A percentile compares a stretch with the other conserved stretches of the same genome.
Conservation (phyloP, 2,329 filamentous ascomycete genomes). For the Lachnellula arida region DNA sequence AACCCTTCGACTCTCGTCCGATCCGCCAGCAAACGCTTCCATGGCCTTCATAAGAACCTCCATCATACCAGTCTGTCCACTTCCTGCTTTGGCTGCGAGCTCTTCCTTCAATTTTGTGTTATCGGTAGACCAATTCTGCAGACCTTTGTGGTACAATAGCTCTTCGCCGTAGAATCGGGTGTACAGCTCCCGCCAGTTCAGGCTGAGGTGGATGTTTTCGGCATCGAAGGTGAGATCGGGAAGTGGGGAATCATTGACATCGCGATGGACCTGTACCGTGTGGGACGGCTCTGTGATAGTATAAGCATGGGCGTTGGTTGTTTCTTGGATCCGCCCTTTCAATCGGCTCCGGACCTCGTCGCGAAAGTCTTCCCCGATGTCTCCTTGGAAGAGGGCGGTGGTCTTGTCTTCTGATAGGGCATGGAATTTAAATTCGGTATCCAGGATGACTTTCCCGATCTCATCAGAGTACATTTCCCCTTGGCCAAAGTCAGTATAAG, state of each 20-base stretch:
- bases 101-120: conserved; percentile 2
- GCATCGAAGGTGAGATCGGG: conserved; percentile 5
- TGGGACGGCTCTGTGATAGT: conserved; percentile 1
- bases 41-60: conserved; percentile 4
- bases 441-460: background rate
- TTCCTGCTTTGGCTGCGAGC: conserved; percentile 2
- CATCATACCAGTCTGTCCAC: conserved; percentile 6
- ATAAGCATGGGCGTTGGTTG: background rate
- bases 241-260: conserved; percentile 12
- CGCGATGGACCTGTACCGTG: conserved; percentile 10
- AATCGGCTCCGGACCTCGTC: background rate
- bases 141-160: conserved; percentile 1
- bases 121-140: background rate
- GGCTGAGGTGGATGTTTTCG: conserved; percentile 2
- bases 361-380: background rate
- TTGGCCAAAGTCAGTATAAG: background rate
- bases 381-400: background rate
- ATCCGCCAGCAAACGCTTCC: conserved; percentile 2
- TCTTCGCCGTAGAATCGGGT: conserved; percentile 12
- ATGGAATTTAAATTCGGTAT: background rate
- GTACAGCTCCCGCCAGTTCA: conserved; percentile 10
- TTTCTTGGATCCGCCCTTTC: background rate
- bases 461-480: background rate
- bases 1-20: conserved; percentile 1
- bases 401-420: conserved; percentile 3